Evolutionary conservation across 352 stramenopile genomes (phyloP).

Genomic region (Elongisporangium senticosum): DNA sequence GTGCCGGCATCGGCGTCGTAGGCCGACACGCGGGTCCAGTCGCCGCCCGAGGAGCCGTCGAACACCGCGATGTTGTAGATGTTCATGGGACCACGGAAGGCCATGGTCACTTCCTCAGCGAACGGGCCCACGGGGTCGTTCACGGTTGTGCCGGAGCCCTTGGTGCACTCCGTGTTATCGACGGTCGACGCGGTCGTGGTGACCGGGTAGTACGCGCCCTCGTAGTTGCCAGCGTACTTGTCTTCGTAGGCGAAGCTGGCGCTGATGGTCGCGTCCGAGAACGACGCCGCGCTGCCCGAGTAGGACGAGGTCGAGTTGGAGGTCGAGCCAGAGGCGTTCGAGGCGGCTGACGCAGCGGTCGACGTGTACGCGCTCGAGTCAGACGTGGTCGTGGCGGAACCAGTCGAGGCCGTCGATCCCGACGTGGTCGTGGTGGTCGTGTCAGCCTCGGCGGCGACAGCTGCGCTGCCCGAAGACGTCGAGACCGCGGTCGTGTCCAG

Average conservation of each 20-base stretch:
- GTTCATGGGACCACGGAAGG: slow-evolving; percentile 55
- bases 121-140: slow-evolving; percentile 35
- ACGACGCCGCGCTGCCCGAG: slow-evolving; percentile 14
- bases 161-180: slow-evolving; percentile 24
- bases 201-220: slow-evolving; percentile 40
- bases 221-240: slow-evolving; percentile 27
- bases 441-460: slow-evolving; percentile 14
- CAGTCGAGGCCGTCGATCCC: slow-evolving; percentile 26
- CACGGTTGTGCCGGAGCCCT: slow-evolving; percentile 12
- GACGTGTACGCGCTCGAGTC: slow-evolving; percentile 5
- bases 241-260: slow-evolving; percentile 44
- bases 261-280: slow-evolving; percentile 36
- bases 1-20: slow-evolving; percentile 23
- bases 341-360: slow-evolving; percentile 7
- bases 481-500: slow-evolving; percentile 16
- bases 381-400: slow-evolving; percentile 11
- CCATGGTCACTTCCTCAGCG: slow-evolving; percentile 48
- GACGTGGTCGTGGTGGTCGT: slow-evolving; percentile 16
- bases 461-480: slow-evolving; percentile 22
- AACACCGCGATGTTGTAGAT: slow-evolving; percentile 62
- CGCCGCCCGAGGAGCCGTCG: slow-evolving; percentile 11
- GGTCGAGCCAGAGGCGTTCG: slow-evolving; percentile 4
- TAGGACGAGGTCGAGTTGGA: slow-evolving; percentile 4
- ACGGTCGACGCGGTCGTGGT: slow-evolving; percentile 12
- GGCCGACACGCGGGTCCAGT: slow-evolving; percentile 44